Conservation (phyloP, 768 basidiomycete species). For the Trametes maxima region DNA sequence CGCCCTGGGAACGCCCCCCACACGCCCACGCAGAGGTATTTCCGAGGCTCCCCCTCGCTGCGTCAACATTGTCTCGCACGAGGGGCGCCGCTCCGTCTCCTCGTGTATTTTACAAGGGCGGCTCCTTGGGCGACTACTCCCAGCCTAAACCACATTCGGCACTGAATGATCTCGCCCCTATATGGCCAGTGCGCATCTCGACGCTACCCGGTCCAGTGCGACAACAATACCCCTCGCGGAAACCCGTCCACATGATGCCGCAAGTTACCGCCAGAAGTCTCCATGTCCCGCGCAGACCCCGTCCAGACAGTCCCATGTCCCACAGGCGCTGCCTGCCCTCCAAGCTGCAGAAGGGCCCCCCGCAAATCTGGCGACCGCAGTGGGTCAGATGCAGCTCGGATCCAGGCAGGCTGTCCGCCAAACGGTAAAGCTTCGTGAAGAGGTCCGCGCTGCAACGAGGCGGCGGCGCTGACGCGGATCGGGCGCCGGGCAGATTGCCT, state of each 20-base stretch:
- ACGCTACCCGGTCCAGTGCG: constrained; percentile 10
- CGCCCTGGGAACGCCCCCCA: not conserved
- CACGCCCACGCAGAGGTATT: not conserved
- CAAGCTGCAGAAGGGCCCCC: not conserved
- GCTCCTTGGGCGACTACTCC: constrained; percentile 10
- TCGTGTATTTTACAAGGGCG: constrained; percentile 10
- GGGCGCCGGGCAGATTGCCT: constrained; percentile 26
- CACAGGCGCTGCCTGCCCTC: constrained; percentile 4
- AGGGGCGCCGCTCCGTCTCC: constrained; percentile 4
- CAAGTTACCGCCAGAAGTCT: constrained; percentile 16
- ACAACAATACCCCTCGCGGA: constrained; percentile 4
- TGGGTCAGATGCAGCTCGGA: constrained; percentile 17
- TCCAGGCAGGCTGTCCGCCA: constrained; percentile 8
- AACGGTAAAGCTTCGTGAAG: constrained; percentile 17
- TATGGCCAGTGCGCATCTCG: constrained; percentile 9
- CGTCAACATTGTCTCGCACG: not conserved
- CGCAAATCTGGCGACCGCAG: not conserved
- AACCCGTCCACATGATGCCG: constrained; percentile 20
- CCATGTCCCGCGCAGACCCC: constrained; percentile 9
- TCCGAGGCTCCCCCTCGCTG: constrained; percentile 2
- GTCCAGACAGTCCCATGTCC: constrained; percentile 13
- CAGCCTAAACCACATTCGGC: constrained; percentile 23
- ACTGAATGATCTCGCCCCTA: constrained; percentile 17
- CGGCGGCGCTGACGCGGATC: constrained; percentile 10
- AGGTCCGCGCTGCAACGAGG: constrained; percentile 12